These are phyloP conservation scores for Scheffersomyces parashehatae DNA, from an alignment of 1,139 yeast species.

Conservation along the genomic window DNA sequence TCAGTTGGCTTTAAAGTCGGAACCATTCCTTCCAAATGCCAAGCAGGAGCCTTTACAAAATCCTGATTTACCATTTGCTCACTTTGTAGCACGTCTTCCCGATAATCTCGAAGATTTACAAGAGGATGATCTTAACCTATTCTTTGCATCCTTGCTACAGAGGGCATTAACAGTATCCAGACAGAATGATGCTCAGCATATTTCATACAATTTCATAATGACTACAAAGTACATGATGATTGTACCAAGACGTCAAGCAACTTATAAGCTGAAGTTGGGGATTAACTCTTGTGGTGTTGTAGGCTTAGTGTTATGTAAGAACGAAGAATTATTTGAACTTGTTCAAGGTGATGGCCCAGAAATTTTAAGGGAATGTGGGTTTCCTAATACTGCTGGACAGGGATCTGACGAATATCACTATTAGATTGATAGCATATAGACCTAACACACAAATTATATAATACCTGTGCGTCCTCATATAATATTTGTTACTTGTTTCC, in stretches of 20 bases:
- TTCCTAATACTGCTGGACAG: conserved; percentile 51
- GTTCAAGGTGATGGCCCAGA: conserved; percentile 46
- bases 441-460: too few species aligned
- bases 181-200: conserved; percentile 42
- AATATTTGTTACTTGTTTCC: conserved; percentile 3
- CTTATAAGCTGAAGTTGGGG: conserved; percentile 48
- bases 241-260: conserved; percentile 67
- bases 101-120: conserved; percentile 31
- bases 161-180: conserved; percentile 67
- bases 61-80: conserved; percentile 72
- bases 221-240: conserved; percentile 81
- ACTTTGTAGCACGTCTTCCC: conserved; percentile 72
- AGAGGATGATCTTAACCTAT: conserved; percentile 59
- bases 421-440: conserved; percentile 10
- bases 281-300: conserved; percentile 80
- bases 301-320: conserved; percentile 78
- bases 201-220: conserved; percentile 79
- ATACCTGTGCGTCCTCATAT: too few species aligned
- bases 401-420: conserved; percentile 39
- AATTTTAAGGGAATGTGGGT: conserved; percentile 62
- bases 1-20: conserved; percentile 44
- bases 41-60: conserved; percentile 62
- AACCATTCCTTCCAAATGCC: conserved; percentile 54
- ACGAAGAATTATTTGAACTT: conserved; percentile 48
- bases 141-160: conserved; percentile 70